A percentile compares a stretch with the other conserved stretches of the same genome.
These are phyloP conservation scores for Apiotrichum laibachii DNA, from an alignment of 1,284 basidiomycete species.

Conservation along the genomic window DNA sequence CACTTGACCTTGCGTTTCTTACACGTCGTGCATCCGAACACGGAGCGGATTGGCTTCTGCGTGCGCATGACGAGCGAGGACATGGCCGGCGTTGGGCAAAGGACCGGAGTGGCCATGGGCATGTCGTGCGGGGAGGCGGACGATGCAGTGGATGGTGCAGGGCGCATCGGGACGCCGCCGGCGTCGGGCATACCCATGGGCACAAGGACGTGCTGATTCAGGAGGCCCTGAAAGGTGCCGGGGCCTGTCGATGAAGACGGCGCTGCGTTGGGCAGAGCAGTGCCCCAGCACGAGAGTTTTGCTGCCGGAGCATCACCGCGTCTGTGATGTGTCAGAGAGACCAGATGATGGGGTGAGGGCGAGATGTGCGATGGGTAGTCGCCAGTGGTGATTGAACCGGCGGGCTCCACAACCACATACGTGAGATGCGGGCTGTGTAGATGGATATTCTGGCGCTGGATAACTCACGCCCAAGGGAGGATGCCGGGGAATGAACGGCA, in stretches of 20 bases:
- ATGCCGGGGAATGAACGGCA: slow-evolving; percentile 15
- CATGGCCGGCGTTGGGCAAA: neutral
- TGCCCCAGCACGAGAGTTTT: neutral
- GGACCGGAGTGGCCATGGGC: neutral
- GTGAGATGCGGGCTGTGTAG: too few species aligned
- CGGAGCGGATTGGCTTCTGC: slow-evolving; percentile 8
- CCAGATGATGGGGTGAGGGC: too few species aligned
- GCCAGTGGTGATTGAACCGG: too few species aligned
- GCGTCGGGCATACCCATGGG: too few species aligned
- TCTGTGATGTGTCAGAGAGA: neutral
- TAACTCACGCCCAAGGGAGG: slow-evolving; percentile 19
- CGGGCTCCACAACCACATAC: too few species aligned
- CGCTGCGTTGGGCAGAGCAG: neutral
- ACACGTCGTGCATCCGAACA: slow-evolving; percentile 18
- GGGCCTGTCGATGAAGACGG: too few species aligned
- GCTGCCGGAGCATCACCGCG: neutral
- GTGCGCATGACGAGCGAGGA: slow-evolving; percentile 1
- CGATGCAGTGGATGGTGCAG: neutral
- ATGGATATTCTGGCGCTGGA: neutral
- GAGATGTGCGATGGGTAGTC: too few species aligned
- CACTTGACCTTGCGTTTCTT: slow-evolving; percentile 21
- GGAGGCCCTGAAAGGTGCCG: too few species aligned
- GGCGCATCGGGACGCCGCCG: too few species aligned
- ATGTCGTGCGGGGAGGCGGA: neutral
- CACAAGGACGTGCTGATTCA: too few species aligned